These are phyloP conservation scores for Populus nigra DNA, from an alignment of 345 rosid species.

Conservation along the genomic window DNA sequence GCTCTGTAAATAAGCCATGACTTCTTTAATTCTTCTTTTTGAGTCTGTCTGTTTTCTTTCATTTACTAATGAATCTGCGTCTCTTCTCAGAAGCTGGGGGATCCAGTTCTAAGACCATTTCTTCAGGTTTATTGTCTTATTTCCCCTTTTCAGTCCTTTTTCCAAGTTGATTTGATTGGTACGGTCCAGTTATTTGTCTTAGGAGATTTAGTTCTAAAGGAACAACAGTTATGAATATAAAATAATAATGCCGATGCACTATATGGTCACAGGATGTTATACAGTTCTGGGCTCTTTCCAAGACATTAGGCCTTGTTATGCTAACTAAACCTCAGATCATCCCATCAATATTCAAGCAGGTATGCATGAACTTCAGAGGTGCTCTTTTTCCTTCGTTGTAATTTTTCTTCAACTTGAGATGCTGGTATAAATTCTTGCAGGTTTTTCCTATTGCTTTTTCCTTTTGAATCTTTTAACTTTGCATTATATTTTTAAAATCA, in stretches of 20 bases:
- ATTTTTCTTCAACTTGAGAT: background rate
- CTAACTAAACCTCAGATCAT: constrained; percentile 75
- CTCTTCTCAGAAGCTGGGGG: constrained; percentile 63
- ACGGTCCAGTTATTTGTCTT: background rate
- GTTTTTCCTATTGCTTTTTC: too few relatives aligned
- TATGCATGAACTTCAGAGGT: constrained; percentile 13
- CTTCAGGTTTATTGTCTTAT: constrained; percentile 55
- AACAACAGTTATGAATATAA: background rate
- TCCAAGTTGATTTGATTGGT: background rate
- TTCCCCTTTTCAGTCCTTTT: background rate
- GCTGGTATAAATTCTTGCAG: background rate
- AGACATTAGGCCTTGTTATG: constrained; percentile 94
- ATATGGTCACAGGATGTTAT: constrained; percentile 59
- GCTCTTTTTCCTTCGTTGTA: background rate
- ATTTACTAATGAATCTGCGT: constrained; percentile 13
- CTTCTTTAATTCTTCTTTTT: background rate
- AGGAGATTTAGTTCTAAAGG: background rate
- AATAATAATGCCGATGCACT: constrained; percentile 1
- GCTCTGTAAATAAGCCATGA: background rate
- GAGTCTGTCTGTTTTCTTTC: background rate
- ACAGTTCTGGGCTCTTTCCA: constrained; percentile 78
- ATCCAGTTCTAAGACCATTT: constrained; percentile 83
- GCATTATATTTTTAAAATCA: too few relatives aligned
- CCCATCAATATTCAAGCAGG: constrained; percentile 86
- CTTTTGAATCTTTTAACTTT: too few relatives aligned